Percentiles rank a stretch among this genome's conserved stretches.
phyloP scores from a whole-genome alignment of 2,329 filamentous ascomycete species.

The Ceratocystis albifundus region DNA sequence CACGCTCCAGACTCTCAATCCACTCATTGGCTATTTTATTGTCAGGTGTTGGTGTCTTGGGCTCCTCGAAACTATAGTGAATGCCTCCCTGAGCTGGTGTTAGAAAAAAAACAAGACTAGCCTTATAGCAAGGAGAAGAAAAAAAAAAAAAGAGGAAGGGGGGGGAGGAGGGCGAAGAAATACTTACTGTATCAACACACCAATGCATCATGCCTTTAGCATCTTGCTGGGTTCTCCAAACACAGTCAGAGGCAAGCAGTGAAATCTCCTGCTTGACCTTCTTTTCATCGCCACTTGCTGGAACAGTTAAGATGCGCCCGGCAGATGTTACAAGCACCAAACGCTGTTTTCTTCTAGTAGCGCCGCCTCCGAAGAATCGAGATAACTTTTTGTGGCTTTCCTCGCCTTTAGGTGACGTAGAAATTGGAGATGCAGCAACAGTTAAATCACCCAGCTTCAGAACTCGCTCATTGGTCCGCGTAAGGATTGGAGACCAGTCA shows the following conservation, averaged over 20 bases:
- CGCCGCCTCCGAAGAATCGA: conserved; percentile 83
- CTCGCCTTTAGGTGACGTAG: conserved; percentile 56
- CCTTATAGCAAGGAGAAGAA: background rate
- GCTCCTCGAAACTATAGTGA: conserved; percentile 86
- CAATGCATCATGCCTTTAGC: conserved; percentile 79
- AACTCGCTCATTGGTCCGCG: conserved; percentile 82
- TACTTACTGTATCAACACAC: conserved; percentile 84
- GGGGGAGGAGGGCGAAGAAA: background rate
- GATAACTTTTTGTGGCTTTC: conserved; percentile 80
- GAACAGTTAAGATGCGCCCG: conserved; percentile 77
- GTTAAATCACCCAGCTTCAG: conserved; percentile 84
- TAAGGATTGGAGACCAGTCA: conserved; percentile 94
- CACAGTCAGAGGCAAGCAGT: conserved; percentile 61
- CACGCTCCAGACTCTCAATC: conserved; percentile 78
- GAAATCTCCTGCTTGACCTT: conserved; percentile 86
- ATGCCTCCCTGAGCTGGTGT: conserved; percentile 57
- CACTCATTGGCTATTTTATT: conserved; percentile 64
- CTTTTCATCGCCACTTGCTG: conserved; percentile 89
- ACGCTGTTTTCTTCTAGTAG: conserved; percentile 82
- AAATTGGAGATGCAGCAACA: conserved; percentile 66
- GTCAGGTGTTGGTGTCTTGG: conserved; percentile 55
- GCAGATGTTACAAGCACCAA: conserved; percentile 92
- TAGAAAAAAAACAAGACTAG: conserved; percentile 11
- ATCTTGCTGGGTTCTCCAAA: conserved; percentile 71
- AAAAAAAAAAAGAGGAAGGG: too few species aligned